Base-by-base conservation (phyloP, 2,329 filamentous ascomycete genomes). In the Exophiala phaeomuriformis region DNA sequence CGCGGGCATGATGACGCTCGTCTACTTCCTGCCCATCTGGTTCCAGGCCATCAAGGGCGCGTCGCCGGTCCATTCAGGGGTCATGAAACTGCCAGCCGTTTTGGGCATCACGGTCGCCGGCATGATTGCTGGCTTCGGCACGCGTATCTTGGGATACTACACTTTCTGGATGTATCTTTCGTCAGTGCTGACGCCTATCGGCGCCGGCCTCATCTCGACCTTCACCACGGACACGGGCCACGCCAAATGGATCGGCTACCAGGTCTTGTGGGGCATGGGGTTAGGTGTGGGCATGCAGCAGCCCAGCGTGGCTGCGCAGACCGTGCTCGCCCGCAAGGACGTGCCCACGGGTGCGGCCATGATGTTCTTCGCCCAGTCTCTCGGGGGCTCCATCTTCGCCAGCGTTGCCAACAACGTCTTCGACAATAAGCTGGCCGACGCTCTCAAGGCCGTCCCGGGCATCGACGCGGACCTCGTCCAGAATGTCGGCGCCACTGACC, bases 141-240 rank as follows among this genome's bases (percentile, higher is more conserved):
- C 66, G 36, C 56, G 59, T n/a, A 55, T 48, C 10, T 56, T 64
- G 9, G 67, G 68, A 5, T 69, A 70, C 60, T 70, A 67, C 54
- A 63, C 57, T 51, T 71, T 58, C 42, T 64, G 67, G 61, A 63
- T 73, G 51, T 56, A 68, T 8, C n/a, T 65, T 5, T 65, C 67
- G 7, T 51, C 61, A 3, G 52, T 64, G n/a, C 28, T 66, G 27
- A 57, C 58, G 6, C 56, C 65, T 2, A 56, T 66, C 36, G 66
- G 64, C 10, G 56, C 62, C n/a, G 66, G 66, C 5, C 54, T 69
- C 30, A 60, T 69, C 32, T 61, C 55, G 40, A 68, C 62, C 2
- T 65, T 67, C 49, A 56, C 53, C 29, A 57, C 58, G 5, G 55
- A 55, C 39, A 65, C 62, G 3, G 46, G 49, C 2, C 54, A 63